Conservation (phyloP, 768 basidiomycete species). For the Steccherinum ochraceum region DNA sequence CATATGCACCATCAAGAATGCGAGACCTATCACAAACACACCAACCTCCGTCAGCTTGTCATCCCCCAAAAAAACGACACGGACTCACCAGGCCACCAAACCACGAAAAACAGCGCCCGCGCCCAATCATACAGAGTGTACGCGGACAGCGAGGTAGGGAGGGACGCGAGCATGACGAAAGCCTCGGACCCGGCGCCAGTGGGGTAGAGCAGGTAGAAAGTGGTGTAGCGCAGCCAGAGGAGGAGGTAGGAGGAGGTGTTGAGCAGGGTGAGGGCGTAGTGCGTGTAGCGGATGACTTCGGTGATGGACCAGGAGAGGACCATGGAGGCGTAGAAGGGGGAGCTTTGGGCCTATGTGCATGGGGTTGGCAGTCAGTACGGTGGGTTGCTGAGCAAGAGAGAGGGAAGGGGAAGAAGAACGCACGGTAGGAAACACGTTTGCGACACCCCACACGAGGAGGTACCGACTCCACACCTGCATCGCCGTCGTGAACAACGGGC, state of each 20-base stretch:
- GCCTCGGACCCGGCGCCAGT: conserved; percentile 91
- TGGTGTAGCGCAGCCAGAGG: conserved; percentile 79
- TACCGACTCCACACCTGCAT: conserved; percentile 80
- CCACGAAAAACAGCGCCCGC: conserved; percentile 44
- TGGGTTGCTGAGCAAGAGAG: conserved; percentile 6
- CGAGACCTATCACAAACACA: conserved; percentile 37
- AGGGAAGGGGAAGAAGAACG: conserved; percentile 22
- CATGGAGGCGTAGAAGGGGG: conserved; percentile 86
- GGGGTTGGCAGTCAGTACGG: conserved; percentile 1
- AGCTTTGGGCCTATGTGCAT: conserved; percentile 46
- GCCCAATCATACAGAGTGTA: neutral
- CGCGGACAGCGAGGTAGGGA: conserved; percentile 37
- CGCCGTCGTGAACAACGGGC: conserved; percentile 64
- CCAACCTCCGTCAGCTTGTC: too few species aligned
- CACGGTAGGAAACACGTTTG: conserved; percentile 56
- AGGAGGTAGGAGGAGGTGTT: conserved; percentile 43
- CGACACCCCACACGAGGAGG: conserved; percentile 82
- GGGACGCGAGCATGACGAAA: conserved; percentile 69
- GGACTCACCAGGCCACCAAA: conserved; percentile 85
- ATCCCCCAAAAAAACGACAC: conserved; percentile 1
- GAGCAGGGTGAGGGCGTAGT: conserved; percentile 69
- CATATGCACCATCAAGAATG: conserved; percentile 57
- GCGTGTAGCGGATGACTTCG: conserved; percentile 88
- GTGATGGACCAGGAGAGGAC: conserved; percentile 88
- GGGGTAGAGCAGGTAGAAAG: conserved; percentile 93